Base-by-base conservation (phyloP, 768 basidiomycete genomes). In the Leccinellum albellum region DNA sequence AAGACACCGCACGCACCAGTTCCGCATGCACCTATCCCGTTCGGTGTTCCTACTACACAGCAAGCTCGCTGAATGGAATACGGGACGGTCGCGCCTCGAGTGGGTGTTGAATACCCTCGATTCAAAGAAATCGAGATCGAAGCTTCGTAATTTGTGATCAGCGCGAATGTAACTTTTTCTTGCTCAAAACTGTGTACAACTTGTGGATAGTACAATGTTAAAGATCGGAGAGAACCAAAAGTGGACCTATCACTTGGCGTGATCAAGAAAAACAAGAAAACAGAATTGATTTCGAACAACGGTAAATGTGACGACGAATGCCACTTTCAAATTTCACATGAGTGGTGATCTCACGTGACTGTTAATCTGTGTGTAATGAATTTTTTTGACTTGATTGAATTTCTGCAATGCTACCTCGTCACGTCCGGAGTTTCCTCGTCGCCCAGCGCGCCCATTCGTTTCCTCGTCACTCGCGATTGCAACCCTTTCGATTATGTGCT, bases 1-100 rank as follows among this genome's bases (percentile, higher is more conserved):
- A 82, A 68, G 74, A 63, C 74, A 14, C 86, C 85, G 14, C 85
- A 88, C 56, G 85, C 86, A 1, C 84, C 83, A 14, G 85, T 87
- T 49, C 86, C 86, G 14, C 86, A 87, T 64, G 85, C 86, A 1
- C 86, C 86, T 10, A 61, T 82, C 60, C 82, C 82, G 14, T 77
- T 71, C 63, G 82, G 82, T 52, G 64, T 70, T 48, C 80, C 82
- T 14, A 71, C 77, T 50, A 82, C 82, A 40, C 82, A 83, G 59
- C 58, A 61, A 26, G 48, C 23, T 32, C 64, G 56, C 15, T 66
- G 51, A 65, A 21, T 15, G 20, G 15, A 8, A 17, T 35, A 7
- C 3, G 15, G 15, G 33, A 15, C 33, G 33, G 14, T 33, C 6
- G 33, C 33, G 33, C 6, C 15, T 33, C 14, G 14, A 6, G 28